phyloP scores from a whole-genome alignment of 2,329 filamentous ascomycete species.

The Talaromyces albobiverticillius region DNA sequence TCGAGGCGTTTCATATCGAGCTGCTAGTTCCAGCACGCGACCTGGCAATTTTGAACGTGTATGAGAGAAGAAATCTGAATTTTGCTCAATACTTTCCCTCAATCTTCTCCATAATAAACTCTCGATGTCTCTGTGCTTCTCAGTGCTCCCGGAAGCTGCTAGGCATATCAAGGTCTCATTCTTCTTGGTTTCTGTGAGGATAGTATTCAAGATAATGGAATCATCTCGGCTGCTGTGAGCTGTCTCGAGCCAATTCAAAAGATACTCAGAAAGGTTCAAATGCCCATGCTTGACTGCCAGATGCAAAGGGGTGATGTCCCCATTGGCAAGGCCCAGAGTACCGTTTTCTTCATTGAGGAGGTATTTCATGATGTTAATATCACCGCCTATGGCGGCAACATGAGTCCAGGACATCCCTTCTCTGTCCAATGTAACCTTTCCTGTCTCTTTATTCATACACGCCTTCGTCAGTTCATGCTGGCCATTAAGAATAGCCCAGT shows the following conservation, averaged over 20 bases:
- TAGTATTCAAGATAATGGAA: neutral
- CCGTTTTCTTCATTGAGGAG: neutral
- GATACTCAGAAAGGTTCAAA: conserved; percentile 30
- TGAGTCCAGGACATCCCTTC: conserved; percentile 2
- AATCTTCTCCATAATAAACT: neutral
- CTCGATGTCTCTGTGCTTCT: neutral
- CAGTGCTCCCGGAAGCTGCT: neutral
- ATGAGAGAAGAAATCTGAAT: neutral
- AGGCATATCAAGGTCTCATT: neutral
- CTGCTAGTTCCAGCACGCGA: neutral
- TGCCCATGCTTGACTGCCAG: conserved; percentile 38
- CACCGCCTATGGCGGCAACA: conserved; percentile 11
- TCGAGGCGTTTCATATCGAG: conserved; percentile 9
- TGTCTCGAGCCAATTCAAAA: conserved; percentile 28
- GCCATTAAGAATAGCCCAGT: neutral
- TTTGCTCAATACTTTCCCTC: neutral
- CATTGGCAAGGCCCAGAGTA: neutral
- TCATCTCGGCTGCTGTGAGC: neutral
- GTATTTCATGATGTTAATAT: neutral
- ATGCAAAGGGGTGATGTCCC: conserved; percentile 36
- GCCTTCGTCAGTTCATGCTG: neutral
- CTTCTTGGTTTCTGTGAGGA: neutral
- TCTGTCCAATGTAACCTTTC: too few species aligned
- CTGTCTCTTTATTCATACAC: neutral
- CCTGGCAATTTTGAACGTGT: neutral